Evolutionary conservation across 2,329 filamentous ascomycete species (phyloP).

Genomic region (Paraphaeosphaeria minitans): DNA sequence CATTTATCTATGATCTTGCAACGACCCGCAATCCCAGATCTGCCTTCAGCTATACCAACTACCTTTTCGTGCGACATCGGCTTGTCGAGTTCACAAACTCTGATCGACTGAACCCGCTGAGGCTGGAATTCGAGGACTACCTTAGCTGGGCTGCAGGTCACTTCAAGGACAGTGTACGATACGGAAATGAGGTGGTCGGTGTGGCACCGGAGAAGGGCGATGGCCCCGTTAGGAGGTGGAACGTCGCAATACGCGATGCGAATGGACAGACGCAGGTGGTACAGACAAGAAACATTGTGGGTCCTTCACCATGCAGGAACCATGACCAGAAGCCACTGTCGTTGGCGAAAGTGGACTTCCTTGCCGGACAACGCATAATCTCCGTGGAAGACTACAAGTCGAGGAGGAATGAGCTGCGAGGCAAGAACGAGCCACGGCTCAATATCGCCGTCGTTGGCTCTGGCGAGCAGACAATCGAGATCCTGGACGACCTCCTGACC

Average conservation of each 20-base stretch:
- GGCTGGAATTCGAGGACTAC: slow-evolving; percentile 48
- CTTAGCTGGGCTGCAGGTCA: slow-evolving; percentile 44
- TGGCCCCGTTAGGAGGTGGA: slow-evolving; percentile 33
- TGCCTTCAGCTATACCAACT: slow-evolving; percentile 43
- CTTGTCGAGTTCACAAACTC: slow-evolving; percentile 46
- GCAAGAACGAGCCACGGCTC: slow-evolving; percentile 33
- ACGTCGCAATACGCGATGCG: slow-evolving; percentile 32
- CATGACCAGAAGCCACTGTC: slow-evolving; percentile 21
- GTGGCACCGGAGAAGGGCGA: slow-evolving; percentile 32
- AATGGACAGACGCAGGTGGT: slow-evolving; percentile 31
- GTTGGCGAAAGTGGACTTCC: slow-evolving; percentile 35
- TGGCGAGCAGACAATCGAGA: slow-evolving; percentile 32
- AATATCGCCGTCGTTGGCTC: slow-evolving; percentile 41
- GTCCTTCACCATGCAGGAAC: slow-evolving; percentile 30
- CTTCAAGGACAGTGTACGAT: slow-evolving; percentile 39
- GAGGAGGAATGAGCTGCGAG: slow-evolving; percentile 38
- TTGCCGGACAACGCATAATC: slow-evolving; percentile 42
- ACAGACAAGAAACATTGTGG: slow-evolving; percentile 33
- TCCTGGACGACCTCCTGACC: slow-evolving; percentile 40
- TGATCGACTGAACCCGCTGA: slow-evolving; percentile 43
- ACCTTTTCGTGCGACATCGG: slow-evolving; percentile 37
- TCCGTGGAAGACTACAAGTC: slow-evolving; percentile 38
- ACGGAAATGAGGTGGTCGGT: slow-evolving; percentile 37
- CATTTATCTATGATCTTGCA: slow-evolving; percentile 45
- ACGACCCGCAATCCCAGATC: slow-evolving; percentile 44